Evolutionary conservation across 2,329 filamentous ascomycete species (phyloP), one percentile per base, ranked within the genome.

Genomic region (Zymoseptoria crescenta): DNA sequence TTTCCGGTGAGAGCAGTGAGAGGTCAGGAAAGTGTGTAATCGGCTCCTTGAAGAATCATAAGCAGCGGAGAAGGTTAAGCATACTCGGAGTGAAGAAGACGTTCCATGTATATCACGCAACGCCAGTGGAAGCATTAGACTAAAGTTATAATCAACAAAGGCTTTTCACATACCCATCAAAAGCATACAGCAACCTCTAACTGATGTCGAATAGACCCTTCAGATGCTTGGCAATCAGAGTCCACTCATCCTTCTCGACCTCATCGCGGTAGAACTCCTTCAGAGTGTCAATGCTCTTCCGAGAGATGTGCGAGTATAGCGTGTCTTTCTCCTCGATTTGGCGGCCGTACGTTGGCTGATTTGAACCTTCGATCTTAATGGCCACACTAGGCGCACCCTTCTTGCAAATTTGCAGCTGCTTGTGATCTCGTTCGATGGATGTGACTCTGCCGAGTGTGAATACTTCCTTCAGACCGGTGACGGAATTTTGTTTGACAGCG

Each of bases 381-480:
- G 94, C 94, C 8, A 99, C 95, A 1, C 91, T 95, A n/a, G 95
- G 94, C 72, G 96, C 89, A 56, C 93, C 93, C 78, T 91, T 93
- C 77, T 99, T 99, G 80, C 91, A 96, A 59, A 96, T 82, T 8
- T 82, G 83, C 66, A 99, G 87, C 64, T 94, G 86, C 80, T 99
- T 99, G 83, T 99, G 94, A 67, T 99, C 95, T 73, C 95, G 87
- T 76, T 99, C 93, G 71, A 99, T 99, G 1, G 88, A 92, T 58
- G 89, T 89, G n/a, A 99, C 94, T 89, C 94, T 87, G 61, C 94
- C 94, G 49, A 99, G 75, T 49, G 81, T 81, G 68, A 99, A 78
- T 55, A 96, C 82, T 72, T 97, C 93, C 78, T 94, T 96, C 56
- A 81, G 79, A 35, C 87, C 87, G 0, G 91, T 95, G 19, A 84